A percentile compares a stretch with the other conserved stretches of the same genome.
Conservation (phyloP, 495 filamentous ascomycete genomes). For the Astrothelium macrocarpum region DNA sequence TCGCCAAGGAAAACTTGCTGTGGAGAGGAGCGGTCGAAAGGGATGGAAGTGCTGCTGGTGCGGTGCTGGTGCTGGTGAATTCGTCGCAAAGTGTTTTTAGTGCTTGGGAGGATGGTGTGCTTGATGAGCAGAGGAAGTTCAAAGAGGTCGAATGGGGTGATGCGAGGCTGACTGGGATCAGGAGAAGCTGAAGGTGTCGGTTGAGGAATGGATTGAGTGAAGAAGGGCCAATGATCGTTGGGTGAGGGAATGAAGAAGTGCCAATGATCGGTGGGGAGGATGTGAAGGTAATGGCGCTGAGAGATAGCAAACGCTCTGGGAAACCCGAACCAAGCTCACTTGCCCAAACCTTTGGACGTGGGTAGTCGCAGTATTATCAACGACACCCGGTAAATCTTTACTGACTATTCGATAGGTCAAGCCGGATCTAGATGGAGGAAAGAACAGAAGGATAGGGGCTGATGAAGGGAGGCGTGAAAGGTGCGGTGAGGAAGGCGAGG, state of each 20-base stretch:
- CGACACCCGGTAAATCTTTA: neutral
- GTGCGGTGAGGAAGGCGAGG: slow-evolving; percentile 1
- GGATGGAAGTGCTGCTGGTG: slow-evolving; percentile 24
- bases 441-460: neutral
- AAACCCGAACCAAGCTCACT: slow-evolving; percentile 8
- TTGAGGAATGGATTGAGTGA: slow-evolving; percentile 19
- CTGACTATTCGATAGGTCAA: neutral
- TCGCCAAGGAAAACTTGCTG: slow-evolving; percentile 88
- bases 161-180: neutral
- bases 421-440: neutral
- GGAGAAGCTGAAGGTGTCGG: slow-evolving; percentile 11
- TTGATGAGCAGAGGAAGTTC: slow-evolving; percentile 17
- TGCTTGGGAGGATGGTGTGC: slow-evolving; percentile 12
- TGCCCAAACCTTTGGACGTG: slow-evolving; percentile 15
- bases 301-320: slow-evolving; percentile 10
- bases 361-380: neutral
- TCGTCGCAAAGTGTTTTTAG: neutral
- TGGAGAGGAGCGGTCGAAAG: slow-evolving; percentile 38
- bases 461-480: neutral
- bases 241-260: slow-evolving; percentile 9
- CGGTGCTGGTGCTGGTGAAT: slow-evolving; percentile 13
- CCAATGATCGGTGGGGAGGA: slow-evolving; percentile 2
- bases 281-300: slow-evolving; percentile 16
- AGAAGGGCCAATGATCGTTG: slow-evolving; percentile 2
- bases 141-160: slow-evolving; percentile 24